Evolutionary conservation across 148 eudicot genomes (phyloP), one percentile per base, ranked within the genome.

Genomic region (Arbutus unedo): DNA sequence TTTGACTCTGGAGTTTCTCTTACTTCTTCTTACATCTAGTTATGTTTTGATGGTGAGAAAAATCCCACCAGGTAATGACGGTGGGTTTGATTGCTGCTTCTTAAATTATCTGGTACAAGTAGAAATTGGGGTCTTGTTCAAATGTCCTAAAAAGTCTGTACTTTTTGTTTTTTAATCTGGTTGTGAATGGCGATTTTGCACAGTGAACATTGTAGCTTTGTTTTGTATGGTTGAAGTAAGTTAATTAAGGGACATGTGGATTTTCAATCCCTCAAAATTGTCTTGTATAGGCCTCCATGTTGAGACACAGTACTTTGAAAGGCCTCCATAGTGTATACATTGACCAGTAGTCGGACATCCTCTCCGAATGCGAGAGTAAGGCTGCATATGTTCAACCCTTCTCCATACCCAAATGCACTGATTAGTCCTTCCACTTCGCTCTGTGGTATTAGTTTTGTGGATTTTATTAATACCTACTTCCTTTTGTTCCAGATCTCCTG

Each of bases 401-500:
- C 38, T 31, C 38, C 38, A 31, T 31, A 31, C 38, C 38, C 38
- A 31, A 31, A 1, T 31, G 38, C 38, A 31, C 38, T 31, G 38
- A 31, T 0, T 31, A 31, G 38, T 31, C 38, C 38, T 31, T 31
- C 4, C 56, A 67, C 66, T n/a, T 31, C 6, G 31, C 23, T 6
- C n/a, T 79, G 25, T 6, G 10, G 14, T 48, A 53, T 25, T 8
- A 38, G 75, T 18, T 78, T 9, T 45, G 5, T 70, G 18, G 71
- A 23, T 50, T 49, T 15, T 31, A 14, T 48, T 5, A 8, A 13
- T 80, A 38, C 57, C 14, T 78, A 48, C 14, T 81, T 67, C 10
- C 31, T 77, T 80, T 83, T 70, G 81, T 67, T 80, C 54, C 93
- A 95, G 98, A 96, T 93, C 91, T 94, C 78, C 89, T 96, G 85